Base-by-base conservation (phyloP, 192 early-diverging fungal genomes). In the Haplosporangium gracile region DNA sequence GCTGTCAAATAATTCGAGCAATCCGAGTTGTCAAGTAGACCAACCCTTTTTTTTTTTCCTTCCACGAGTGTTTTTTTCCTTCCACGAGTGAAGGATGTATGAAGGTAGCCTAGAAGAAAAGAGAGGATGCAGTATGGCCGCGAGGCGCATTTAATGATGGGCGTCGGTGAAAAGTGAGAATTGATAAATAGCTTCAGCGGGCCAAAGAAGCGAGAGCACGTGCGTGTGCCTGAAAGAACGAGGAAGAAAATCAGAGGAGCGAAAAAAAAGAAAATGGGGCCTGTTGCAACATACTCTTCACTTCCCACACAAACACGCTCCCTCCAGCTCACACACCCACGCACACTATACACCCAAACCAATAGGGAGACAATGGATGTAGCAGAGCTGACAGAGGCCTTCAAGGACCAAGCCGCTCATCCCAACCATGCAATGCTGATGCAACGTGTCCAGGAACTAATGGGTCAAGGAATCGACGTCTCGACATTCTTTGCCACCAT, bases 391-490 rank as follows among this genome's bases (percentile, higher is more conserved):
- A 65, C 76, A n/a, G 84, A 86, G 29, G 84, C 84, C 77, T 86
- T 86, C 75, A 86, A 78, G 68, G 83, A 77, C 11, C 84, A 86
- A 26, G 38, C 60, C 8, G 2, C 38, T 18, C 68, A 75, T 47
- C 72, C 76, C 22, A 73, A 53, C 45, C 83, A 85, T 32, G 79
- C 75, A 24, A 72, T 74, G 36, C 65, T 86, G 8, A 78, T 81
- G 68, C 84, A 78, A 9, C 84, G 84, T 22, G 79, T 89, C 20
- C 80, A 88, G 20, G 85, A 87, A 32, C 77, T 82, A 42, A 87
- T 89, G 85, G 82, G 82, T 11, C 75, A 83, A 39, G 89, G 89
- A 13, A 77, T 88, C 16, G 89, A 89, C 65, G 89, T 89, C 42
- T 89, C 89, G 13, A 70, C 85, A 9, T 42, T 88, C 45, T 89